Percentiles rank a stretch among this genome's conserved stretches.
Conservation (phyloP, 139 green algal species). For the Coccomyxa sp. region DNA sequence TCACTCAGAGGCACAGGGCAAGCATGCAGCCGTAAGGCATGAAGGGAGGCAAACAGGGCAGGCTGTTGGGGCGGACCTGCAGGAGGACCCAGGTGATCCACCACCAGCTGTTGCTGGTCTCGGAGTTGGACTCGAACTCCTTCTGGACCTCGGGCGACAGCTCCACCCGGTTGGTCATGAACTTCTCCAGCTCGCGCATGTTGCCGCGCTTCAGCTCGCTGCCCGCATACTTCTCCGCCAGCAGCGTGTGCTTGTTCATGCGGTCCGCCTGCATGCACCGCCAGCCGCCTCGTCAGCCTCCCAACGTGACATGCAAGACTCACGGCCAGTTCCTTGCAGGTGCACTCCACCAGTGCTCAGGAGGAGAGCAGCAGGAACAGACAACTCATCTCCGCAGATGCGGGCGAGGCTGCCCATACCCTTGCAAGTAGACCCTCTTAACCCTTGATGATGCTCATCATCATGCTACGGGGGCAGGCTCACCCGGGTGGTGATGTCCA, state of each 20-base stretch:
- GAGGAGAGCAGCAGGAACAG: no score
- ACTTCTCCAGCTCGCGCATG: neutral
- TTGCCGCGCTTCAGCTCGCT: conserved; percentile 9
- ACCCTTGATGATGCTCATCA: no score
- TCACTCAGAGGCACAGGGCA: no score
- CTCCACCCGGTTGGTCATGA: neutral
- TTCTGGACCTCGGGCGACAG: conserved; percentile 1
- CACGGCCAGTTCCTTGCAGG: no score
- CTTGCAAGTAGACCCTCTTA: no score
- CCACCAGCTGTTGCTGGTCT: conserved; percentile 72
- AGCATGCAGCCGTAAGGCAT: no score
- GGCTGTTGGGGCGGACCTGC: conserved; percentile 36
- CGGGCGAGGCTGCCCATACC: no score
- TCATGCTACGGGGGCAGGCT: no score
- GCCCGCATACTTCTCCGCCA: conserved; percentile 33
- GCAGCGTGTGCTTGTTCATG: conserved; percentile 10
- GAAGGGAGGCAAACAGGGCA: no score
- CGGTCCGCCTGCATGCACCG: conserved; percentile 46
- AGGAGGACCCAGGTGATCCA: conserved; percentile 57
- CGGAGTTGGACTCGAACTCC: conserved; percentile 49
- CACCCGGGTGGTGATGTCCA: conserved; percentile 36
- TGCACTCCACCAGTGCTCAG: no score
- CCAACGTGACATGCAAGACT: neutral
- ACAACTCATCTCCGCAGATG: no score
- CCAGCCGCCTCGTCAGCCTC: no score